Base-by-base conservation (phyloP, 768 basidiomycete species). In the Tubosaeta sp. region DNA sequence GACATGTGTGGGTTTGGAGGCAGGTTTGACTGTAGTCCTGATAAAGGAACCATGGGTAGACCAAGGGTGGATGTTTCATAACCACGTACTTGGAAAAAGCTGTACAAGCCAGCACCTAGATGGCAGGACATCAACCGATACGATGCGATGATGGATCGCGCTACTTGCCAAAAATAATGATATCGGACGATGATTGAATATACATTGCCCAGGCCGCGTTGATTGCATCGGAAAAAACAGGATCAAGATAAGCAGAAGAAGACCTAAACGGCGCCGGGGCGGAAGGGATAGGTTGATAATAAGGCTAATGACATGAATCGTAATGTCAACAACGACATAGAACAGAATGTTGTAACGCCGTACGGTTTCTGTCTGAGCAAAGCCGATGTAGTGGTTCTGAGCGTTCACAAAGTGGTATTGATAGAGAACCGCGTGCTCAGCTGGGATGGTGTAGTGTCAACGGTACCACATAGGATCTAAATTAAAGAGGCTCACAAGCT, bases 1-100 rank as follows among this genome's bases (percentile, higher is more conserved):
- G 86, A 64, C 86, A 89, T 32, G 62, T 73, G 4, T 35, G 35
- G 32, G 59, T 62, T 5, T 66, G 53, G 35, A 80, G 35, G 61
- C 86, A 86, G 4, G 68, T 61, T 62, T 81, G 76, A 21, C 40
- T 60, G 63, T 83, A 87, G 63, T 77, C 78, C 76, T 83, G 57
- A 30, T 4, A 6, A 13, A 34, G 29, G 12, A 27, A 31, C n/a
- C n/a, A 5, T 30, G 38, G 30, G 40, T 21, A 10, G 14, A 22
- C 2, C 19, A 19, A 31, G 14, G 18, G 35, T 24, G 4, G 13
- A 30, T 9, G 35, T 35, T 8, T 35, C 35, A 35, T 9, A 13
- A 2, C 35, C 35, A 42, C 60, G 44, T 48, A 69, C 72, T 52
- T 65, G 61, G 73, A 72, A 77, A 64, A 77, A 78, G 59, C 69